These are phyloP conservation scores for Rhytidhysteron rufulum DNA, from an alignment of 2,329 filamentous ascomycete genomes.

Conservation along the genomic window DNA sequence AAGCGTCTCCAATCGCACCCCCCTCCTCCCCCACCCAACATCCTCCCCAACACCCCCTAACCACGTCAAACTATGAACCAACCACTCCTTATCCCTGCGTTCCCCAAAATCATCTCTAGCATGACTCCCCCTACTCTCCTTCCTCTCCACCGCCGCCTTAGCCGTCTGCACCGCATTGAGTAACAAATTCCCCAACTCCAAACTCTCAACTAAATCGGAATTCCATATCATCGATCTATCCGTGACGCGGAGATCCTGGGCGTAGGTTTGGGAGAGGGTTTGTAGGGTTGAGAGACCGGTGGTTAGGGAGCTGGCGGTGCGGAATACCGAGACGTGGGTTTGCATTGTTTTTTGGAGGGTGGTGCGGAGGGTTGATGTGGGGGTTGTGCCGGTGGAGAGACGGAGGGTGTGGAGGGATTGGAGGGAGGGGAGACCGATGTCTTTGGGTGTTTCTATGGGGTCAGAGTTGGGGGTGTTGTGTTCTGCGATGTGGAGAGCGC, in stretches of 20 bases:
- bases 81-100: conserved; percentile 40
- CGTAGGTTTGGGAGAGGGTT: conserved; percentile 35
- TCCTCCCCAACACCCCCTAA: conserved; percentile 37
- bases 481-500: conserved; percentile 39
- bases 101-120: conserved; percentile 46
- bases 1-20: conserved; percentile 41
- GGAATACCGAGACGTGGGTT: conserved; percentile 44
- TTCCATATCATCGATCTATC: conserved; percentile 50
- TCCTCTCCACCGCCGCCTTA: conserved; percentile 40
- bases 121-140: conserved; percentile 46
- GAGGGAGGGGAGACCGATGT: conserved; percentile 35
- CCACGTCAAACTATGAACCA: conserved; percentile 49
- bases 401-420: conserved; percentile 35
- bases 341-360: conserved; percentile 48
- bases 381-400: conserved; percentile 28
- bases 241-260: conserved; percentile 31
- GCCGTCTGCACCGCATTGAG: conserved; percentile 47
- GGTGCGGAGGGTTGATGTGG: conserved; percentile 36
- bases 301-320: conserved; percentile 36
- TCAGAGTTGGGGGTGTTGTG: conserved; percentile 36
- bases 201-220: conserved; percentile 45
- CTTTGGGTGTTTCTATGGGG: conserved; percentile 29
- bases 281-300: conserved; percentile 30
- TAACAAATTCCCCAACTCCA: conserved; percentile 45
- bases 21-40: conserved; percentile 41